These are phyloP conservation scores for Gossypium lobatum DNA, from an alignment of 441 rosid species.

Conservation along the genomic window DNA sequence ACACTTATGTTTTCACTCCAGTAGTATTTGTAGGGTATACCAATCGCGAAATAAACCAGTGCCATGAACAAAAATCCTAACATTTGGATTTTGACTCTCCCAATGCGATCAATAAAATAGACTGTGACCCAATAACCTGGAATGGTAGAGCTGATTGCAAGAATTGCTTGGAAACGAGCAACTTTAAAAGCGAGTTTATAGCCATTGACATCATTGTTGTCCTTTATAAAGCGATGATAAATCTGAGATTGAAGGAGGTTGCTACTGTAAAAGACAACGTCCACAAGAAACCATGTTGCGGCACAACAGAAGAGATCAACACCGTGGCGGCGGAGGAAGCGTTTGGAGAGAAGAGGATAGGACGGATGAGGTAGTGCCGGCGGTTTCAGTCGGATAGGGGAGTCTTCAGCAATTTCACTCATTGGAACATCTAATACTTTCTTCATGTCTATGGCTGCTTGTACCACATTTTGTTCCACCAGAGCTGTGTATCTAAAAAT, in stretches of 20 bases:
- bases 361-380: background rate
- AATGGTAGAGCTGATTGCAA: conserved; percentile 50
- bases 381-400: conserved; percentile 21
- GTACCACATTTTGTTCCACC: conserved; percentile 57
- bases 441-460: conserved; percentile 67
- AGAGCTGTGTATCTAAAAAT: conserved; percentile 52
- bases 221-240: background rate
- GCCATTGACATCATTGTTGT: background rate
- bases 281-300: conserved; percentile 68
- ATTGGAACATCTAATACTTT: conserved; percentile 59
- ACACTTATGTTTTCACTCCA: conserved; percentile 22
- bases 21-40: conserved; percentile 33
- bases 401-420: conserved; percentile 28
- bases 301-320: conserved; percentile 66
- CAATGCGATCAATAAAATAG: conserved; percentile 50
- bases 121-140: conserved; percentile 67
- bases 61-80: conserved; percentile 61
- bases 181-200: background rate
- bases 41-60: conserved; percentile 41
- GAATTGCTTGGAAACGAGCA: background rate
- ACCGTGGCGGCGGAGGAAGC: conserved; percentile 56
- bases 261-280: conserved; percentile 29
- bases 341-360: conserved; percentile 50
- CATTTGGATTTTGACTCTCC: conserved; percentile 54
- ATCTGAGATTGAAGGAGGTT: conserved; percentile 14